Conservation (phyloP, 495 filamentous ascomycete genomes). For the Hypomontagnella monticulosa region DNA sequence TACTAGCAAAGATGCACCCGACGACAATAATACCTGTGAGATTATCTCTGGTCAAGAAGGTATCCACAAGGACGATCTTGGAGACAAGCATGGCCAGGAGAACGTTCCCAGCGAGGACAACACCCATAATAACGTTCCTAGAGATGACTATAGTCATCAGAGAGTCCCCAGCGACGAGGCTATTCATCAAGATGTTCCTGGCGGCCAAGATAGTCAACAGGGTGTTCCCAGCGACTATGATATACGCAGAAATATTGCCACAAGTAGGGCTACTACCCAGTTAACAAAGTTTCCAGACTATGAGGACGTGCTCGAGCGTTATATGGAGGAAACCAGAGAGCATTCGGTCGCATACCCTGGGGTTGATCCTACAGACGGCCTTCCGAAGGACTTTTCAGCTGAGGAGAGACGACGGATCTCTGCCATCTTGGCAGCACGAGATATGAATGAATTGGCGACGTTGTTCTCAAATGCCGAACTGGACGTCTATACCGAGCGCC, state of each 20-base stretch:
- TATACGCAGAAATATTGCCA: neutral
- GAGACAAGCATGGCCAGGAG: neutral
- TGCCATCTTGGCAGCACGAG: constrained; percentile 2
- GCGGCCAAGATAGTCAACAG: neutral
- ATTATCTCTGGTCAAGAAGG: too few species aligned
- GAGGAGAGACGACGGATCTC: constrained; percentile 2
- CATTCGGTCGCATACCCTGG: too few species aligned
- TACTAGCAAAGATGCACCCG: too few species aligned
- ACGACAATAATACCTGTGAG: too few species aligned
- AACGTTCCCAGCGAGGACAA: neutral
- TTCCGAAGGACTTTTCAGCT: constrained; percentile 1
- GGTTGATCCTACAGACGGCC: neutral
- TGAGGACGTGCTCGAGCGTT: too few species aligned
- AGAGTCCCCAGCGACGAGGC: neutral
- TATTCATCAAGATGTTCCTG: neutral
- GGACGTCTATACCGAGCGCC: neutral
- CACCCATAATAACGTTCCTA: neutral
- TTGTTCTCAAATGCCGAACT: neutral
- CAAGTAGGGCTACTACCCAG: too few species aligned
- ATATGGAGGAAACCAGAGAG: too few species aligned
- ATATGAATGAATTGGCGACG: constrained; percentile 6
- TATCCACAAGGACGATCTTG: too few species aligned
- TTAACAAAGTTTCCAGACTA: too few species aligned
- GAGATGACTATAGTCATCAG: neutral
- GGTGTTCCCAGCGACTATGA: neutral